Percentiles rank a stretch among this genome's conserved stretches.
Evolutionary conservation across 371 early-diverging fungal genomes (phyloP).

Genomic region (Syncephalastrum racemosum): DNA sequence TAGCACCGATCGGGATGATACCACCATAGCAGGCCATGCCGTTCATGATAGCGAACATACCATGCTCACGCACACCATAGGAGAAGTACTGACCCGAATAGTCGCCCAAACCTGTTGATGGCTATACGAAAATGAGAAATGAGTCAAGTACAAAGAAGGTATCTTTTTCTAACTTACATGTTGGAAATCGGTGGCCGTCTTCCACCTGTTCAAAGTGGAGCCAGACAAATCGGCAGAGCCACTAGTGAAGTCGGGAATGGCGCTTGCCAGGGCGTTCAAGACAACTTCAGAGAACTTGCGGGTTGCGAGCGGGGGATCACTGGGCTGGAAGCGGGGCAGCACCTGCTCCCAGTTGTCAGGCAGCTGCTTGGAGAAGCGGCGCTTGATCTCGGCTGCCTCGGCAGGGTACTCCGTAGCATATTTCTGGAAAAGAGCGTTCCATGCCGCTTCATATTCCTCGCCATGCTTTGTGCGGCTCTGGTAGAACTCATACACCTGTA

Average conservation of each 20-base stretch:
- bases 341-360: constrained; percentile 67
- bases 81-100: constrained; percentile 91
- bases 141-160: background rate
- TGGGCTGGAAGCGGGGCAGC: constrained; percentile 74
- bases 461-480: constrained; percentile 55
- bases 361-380: constrained; percentile 67
- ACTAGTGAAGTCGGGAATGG: constrained; percentile 81
- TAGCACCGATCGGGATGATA: constrained; percentile 90
- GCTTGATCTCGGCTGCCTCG: constrained; percentile 67
- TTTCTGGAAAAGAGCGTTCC: constrained; percentile 65
- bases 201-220: constrained; percentile 92
- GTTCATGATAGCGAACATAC: constrained; percentile 97
- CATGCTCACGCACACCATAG: constrained; percentile 99
- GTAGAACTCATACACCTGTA: constrained; percentile 62
- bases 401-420: constrained; percentile 62
- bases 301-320: constrained; percentile 77
- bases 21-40: constrained; percentile 88
- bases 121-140: constrained; percentile 13
- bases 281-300: constrained; percentile 79
- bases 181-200: constrained; percentile 88
- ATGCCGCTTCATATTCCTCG: constrained; percentile 57
- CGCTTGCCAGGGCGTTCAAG: constrained; percentile 74
- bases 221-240: constrained; percentile 98
- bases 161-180: constrained; percentile 29
- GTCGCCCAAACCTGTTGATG: constrained; percentile 67